Percentiles rank a stretch among this genome's conserved stretches.
phyloP scores from a whole-genome alignment of 2,329 filamentous ascomycete species.

The Daldinia sp. region DNA sequence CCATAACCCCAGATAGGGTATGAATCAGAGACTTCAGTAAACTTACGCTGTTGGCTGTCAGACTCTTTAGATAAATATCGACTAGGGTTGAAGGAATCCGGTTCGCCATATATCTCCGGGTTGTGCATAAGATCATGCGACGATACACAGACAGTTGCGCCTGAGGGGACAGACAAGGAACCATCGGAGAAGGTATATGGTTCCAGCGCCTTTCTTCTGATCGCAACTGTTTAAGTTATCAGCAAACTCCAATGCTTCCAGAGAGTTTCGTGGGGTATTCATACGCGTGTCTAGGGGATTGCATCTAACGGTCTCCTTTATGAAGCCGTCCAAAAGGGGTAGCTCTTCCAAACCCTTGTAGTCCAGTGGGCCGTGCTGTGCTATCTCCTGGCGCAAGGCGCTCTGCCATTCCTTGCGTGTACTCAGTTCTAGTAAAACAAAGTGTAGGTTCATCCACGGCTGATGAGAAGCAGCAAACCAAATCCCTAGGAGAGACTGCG shows the following conservation, averaged over 20 bases:
- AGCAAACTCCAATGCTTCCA: background rate
- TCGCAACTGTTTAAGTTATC: background rate
- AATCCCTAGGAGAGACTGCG: background rate
- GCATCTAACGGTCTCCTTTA: constrained; percentile 1
- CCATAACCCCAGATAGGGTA: constrained; percentile 4
- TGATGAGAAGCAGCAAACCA: constrained; percentile 1
- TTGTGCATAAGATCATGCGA: constrained; percentile 2
- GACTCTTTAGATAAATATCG: background rate
- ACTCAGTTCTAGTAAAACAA: background rate
- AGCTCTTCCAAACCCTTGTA: background rate
- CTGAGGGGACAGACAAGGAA: background rate
- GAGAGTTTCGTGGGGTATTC: background rate
- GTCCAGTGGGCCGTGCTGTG: background rate
- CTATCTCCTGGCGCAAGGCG: background rate
- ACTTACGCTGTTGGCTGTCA: background rate
- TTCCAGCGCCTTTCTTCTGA: background rate
- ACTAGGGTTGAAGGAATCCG: background rate
- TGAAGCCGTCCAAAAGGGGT: constrained; percentile 3
- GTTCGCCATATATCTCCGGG: background rate
- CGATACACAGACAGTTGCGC: constrained; percentile 1
- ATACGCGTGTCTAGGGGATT: constrained; percentile 2
- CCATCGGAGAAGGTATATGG: background rate
- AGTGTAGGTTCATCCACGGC: constrained; percentile 6
- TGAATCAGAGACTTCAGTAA: background rate
- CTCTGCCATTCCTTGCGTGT: background rate